These are phyloP conservation scores for Pyrenochaeta sp. DNA, from an alignment of 2,329 filamentous ascomycete genomes.

Conservation along the genomic window DNA sequence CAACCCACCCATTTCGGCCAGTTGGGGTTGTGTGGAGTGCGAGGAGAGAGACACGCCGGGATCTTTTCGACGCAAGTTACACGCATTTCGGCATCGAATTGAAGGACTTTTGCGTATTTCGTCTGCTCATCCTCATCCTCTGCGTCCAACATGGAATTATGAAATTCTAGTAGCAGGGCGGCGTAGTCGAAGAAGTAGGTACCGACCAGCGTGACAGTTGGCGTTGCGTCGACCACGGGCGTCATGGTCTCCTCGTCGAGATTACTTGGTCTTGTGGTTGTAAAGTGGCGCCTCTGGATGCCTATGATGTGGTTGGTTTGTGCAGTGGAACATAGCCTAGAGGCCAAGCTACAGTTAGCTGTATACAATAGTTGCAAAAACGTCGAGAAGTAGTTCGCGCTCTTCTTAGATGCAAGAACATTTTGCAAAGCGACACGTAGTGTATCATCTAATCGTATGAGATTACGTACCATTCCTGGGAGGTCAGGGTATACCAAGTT, in stretches of 20 bases:
- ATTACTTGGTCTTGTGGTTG: conserved; percentile 43
- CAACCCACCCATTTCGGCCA: conserved; percentile 55
- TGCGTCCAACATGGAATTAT: conserved; percentile 48
- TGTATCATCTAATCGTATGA: not conserved
- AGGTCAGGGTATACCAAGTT: conserved; percentile 51
- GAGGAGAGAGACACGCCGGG: conserved; percentile 46
- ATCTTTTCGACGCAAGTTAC: conserved; percentile 42
- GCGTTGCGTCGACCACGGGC: conserved; percentile 31
- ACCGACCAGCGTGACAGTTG: conserved; percentile 39
- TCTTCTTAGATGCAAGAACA: not conserved
- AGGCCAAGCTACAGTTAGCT: not conserved
- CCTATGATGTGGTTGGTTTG: conserved; percentile 49
- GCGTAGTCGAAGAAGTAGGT: conserved; percentile 50
- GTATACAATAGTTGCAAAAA: not conserved
- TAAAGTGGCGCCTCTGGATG: conserved; percentile 47
- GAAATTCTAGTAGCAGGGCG: conserved; percentile 47
- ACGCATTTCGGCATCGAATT: conserved; percentile 52
- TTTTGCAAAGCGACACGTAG: no score
- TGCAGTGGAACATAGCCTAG: conserved; percentile 50
- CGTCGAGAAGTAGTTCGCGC: not conserved
- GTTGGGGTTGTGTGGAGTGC: conserved; percentile 41
- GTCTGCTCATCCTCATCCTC: conserved; percentile 42
- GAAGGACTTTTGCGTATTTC: conserved; percentile 53
- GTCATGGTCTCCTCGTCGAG: conserved; percentile 49
- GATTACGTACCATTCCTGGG: conserved; percentile 51